A percentile compares a stretch with the other conserved stretches of the same genome.
Evolutionary conservation across 495 filamentous ascomycete species (phyloP).

Genomic region (Podospora australis): DNA sequence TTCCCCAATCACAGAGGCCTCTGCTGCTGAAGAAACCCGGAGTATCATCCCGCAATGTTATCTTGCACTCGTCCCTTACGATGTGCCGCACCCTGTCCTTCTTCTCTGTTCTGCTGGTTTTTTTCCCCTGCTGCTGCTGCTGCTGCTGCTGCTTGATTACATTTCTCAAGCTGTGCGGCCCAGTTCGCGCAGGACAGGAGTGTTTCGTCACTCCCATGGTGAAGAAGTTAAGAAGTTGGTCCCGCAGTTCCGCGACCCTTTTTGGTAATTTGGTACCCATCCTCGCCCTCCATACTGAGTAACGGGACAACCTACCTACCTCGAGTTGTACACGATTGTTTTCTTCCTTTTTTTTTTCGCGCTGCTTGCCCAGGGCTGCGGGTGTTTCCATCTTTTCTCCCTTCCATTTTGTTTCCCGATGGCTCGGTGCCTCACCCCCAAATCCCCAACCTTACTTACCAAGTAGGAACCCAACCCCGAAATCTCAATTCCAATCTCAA

Average conservation of each 20-base stretch:
- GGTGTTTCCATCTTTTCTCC: too few species aligned
- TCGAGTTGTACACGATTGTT: constrained; percentile 14
- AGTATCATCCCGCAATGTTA: not conserved
- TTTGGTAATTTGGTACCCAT: too few species aligned
- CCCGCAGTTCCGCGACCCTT: too few species aligned
- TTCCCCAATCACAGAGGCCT: constrained; percentile 7
- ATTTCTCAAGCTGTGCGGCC: not conserved
- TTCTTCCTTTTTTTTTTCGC: constrained; percentile 5
- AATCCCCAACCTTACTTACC: too few species aligned
- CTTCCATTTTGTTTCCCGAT: constrained; percentile 17
- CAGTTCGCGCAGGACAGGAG: not conserved
- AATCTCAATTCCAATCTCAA: too few species aligned
- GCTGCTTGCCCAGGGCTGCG: too few species aligned
- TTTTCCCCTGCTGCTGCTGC: not conserved
- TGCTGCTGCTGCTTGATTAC: not conserved
- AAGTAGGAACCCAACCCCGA: too few species aligned
- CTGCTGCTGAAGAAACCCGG: constrained; percentile 5
- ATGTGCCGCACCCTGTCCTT: constrained; percentile 14
- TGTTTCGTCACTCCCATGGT: not conserved
- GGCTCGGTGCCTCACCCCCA: constrained; percentile 5
- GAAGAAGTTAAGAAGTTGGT: too few species aligned
- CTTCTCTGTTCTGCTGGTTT: not conserved
- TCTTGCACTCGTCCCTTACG: constrained; percentile 7
- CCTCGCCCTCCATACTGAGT: constrained; percentile 26
- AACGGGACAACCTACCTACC: constrained; percentile 34